A percentile compares a stretch with the other conserved stretches of the same genome.
phyloP scores from a whole-genome alignment of 1,139 yeast species.

The Casaregolazyma lundiana region DNA sequence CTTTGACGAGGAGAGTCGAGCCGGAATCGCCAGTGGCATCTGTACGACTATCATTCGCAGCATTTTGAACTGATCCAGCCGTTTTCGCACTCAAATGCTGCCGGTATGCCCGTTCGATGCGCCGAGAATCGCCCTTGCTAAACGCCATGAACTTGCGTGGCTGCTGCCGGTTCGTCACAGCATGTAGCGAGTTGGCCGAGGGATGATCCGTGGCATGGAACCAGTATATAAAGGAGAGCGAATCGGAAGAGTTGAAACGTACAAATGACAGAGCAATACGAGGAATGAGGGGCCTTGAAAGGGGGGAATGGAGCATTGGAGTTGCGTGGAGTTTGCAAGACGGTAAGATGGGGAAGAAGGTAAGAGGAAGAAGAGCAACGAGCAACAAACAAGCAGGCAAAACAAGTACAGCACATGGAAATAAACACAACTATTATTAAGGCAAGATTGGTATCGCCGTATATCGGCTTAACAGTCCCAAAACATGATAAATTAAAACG shows the following conservation, averaged over 20 bases:
- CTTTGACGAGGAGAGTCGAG: constrained; percentile 51
- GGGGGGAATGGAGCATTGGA: neutral
- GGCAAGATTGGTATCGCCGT: no score
- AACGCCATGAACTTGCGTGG: constrained; percentile 61
- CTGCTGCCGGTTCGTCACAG: constrained; percentile 31
- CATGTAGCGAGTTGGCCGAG: constrained; percentile 53
- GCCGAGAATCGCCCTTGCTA: constrained; percentile 54
- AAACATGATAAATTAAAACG: neutral
- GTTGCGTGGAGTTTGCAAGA: neutral
- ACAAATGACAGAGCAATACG: neutral
- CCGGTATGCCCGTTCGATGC: constrained; percentile 52
- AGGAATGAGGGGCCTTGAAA: neutral
- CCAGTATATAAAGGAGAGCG: constrained; percentile 42
- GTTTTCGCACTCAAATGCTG: constrained; percentile 3
- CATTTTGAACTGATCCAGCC: constrained; percentile 4
- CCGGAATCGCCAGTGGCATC: neutral
- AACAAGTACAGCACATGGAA: no score
- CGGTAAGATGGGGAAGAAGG: neutral
- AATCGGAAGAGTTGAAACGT: neutral
- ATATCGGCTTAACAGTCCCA: no score
- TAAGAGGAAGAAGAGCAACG: neutral
- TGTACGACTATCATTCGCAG: constrained; percentile 8
- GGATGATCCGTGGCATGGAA: constrained; percentile 82
- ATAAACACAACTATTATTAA: no score
- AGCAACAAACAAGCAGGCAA: no score